A percentile compares a stretch with the other conserved stretches of the same genome.
These are phyloP conservation scores for Clohesyomyces aquaticus DNA, from an alignment of 495 filamentous ascomycete genomes.

Conservation along the genomic window DNA sequence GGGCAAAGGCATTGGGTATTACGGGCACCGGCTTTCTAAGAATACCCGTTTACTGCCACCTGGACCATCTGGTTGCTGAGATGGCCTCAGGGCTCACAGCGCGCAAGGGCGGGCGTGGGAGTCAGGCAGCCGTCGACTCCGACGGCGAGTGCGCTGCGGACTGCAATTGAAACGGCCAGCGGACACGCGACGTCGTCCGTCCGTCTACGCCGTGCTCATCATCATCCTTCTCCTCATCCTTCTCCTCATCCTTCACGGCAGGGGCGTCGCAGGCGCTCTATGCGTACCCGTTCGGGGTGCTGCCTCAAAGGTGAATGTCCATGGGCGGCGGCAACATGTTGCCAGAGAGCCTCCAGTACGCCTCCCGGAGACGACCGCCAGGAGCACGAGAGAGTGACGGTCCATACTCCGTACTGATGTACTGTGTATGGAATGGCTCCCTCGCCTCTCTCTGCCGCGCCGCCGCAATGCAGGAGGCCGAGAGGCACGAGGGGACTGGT, in stretches of 20 bases:
- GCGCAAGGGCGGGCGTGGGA: conserved; percentile 23
- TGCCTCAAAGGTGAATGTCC: background rate
- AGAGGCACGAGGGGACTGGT: background rate
- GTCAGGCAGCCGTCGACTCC: background rate
- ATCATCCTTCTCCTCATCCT: background rate
- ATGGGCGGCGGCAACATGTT: background rate
- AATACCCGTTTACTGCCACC: conserved; percentile 18
- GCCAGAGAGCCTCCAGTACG: background rate
- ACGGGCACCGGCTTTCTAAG: conserved; percentile 37
- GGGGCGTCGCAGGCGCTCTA: conserved; percentile 8
- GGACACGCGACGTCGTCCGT: background rate
- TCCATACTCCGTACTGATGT: too few relatives aligned
- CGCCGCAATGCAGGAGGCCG: background rate
- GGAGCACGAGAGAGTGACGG: too few relatives aligned
- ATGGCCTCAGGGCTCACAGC: background rate
- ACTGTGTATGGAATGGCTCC: too few relatives aligned
- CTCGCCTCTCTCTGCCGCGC: background rate
- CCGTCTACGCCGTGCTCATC: background rate
- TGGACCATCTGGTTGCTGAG: conserved; percentile 3
- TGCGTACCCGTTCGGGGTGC: background rate
- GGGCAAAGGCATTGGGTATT: conserved; percentile 22
- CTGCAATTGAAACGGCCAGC: background rate
- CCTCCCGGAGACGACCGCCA: background rate
- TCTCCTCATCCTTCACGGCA: conserved; percentile 8
- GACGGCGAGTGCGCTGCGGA: background rate